A percentile compares a stretch with the other conserved stretches of the same genome.
phyloP scores from a whole-genome alignment of 345 rosid genomes.

The Hibiscus syriacus region DNA sequence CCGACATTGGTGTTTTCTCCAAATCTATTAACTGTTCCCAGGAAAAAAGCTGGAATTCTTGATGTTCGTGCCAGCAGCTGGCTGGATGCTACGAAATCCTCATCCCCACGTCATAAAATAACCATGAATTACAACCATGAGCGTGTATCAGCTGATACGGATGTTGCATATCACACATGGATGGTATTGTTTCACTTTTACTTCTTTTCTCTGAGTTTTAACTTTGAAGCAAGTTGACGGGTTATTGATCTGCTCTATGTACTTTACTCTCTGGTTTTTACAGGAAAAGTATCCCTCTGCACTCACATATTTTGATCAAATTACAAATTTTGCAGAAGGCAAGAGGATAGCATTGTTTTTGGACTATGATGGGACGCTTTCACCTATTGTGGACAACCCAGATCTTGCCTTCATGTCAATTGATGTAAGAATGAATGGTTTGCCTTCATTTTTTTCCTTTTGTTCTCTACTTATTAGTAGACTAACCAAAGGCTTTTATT shows the following conservation, averaged over 20 bases:
- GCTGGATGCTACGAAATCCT: conserved; percentile 82
- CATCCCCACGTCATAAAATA: conserved; percentile 55
- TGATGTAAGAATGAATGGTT: conserved; percentile 39
- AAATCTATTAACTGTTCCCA: conserved; percentile 44
- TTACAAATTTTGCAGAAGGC: conserved; percentile 58
- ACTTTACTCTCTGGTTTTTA: conserved; percentile 16
- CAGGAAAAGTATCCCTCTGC: conserved; percentile 94
- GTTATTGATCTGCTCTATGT: conserved; percentile 1
- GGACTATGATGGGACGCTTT: conserved; percentile 94
- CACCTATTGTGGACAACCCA: conserved; percentile 92
- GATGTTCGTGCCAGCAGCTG: conserved; percentile 65
- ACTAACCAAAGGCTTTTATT: conserved; percentile 4
- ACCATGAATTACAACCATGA: conserved; percentile 35
- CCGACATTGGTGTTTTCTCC: conserved; percentile 35
- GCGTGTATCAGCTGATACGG: conserved; percentile 32
- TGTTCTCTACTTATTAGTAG: neutral
- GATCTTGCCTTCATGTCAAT: conserved; percentile 74
- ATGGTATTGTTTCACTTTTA: conserved; percentile 34
- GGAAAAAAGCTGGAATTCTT: conserved; percentile 61
- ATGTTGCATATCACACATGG: conserved; percentile 56
- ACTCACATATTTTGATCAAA: conserved; percentile 60
- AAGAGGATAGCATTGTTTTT: conserved; percentile 82
- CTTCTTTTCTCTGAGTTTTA: neutral
- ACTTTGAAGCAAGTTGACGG: neutral
- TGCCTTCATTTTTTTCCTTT: neutral